Evolutionary conservation across 148 eudicot genomes (phyloP), one percentile per base, ranked within the genome.

Genomic region (Vaccinium vitisidaea): DNA sequence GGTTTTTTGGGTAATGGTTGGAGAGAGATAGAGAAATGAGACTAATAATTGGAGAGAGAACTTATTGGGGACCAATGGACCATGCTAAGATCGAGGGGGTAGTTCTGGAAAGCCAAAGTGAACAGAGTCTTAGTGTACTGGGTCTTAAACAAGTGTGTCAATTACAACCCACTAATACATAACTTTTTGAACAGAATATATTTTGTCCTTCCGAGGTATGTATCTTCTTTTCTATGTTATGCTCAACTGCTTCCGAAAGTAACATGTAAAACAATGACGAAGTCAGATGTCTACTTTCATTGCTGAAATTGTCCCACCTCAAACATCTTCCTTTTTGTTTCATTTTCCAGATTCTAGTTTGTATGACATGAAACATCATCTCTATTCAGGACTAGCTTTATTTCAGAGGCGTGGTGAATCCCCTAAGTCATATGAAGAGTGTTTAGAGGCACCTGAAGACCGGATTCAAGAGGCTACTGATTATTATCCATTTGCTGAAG

Each of bases 401-500:
- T 84, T 94, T 82, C 93, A 89, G 83, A 88, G 83, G 81, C 88
- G 71, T 77, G 87, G 81, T 39, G 87, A 87, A 79, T 67, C 83
- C 80, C 89, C 93, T 53, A 90, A 90, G 80, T 73, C 86, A 23
- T 76, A 87, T 83, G 89, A 89, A 82, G 88, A 80, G 63, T 90
- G 86, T 65, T 80, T 67, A 23, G 92, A 91, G 86, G 94, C 94
- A 16, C 94, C 94, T 39, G 87, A 85, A 10, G 93, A 90, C 23
- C 84, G 80, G 81, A 87, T 94, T 84, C 90, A 84, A 50, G 93
- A 90, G 80, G 98, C 98, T 77, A 61, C 85, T 67, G 36, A 78
- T 46, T 89, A 87, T 83, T 93, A 93, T 87, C 94, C 90, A 52
- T 93, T 92, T 90, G 98, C 95, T 82, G 95, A 94, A 90, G 98